Base-by-base conservation (phyloP, 768 basidiomycete species). In the Psilocybe tampanensis region DNA sequence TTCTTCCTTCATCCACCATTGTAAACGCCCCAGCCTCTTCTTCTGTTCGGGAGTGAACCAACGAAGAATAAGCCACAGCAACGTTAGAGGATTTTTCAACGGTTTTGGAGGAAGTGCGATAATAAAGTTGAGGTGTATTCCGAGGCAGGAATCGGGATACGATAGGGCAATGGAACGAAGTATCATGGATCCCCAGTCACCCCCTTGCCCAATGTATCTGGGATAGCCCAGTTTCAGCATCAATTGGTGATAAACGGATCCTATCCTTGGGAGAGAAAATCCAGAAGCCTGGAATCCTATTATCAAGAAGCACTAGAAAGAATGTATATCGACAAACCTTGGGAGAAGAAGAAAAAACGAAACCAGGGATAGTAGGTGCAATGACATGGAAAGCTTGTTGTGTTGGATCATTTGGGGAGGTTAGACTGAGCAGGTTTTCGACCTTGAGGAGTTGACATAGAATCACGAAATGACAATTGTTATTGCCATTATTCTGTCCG, bases 21-120 rank as follows among this genome's bases (percentile, higher is more conserved):
- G 54, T 54, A 70, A 64, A 8, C 68, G 64, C 24, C 57, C 66
- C 4, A 73, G 33, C 2, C 68, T 68, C 9, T 66, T 65, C 44
- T 72, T 70, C 51, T 77, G 76, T 7, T 64, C 62, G 1, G 70
- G 41, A 1, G 70, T 72, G 54, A 73, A 72, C 36, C 70, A 71
- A 18, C 70, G 64, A 23, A 70, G 26, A 47, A 67, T 60, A 39
- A 70, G 62, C 60, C 61, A 65, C 23, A 73, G 53, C 23, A 69
- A 59, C 2, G 57, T 68, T 7, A 65, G 50, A 12, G 66, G 68
- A 45, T 66, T 62, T 26, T 63, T 59, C 26, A 58, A 34, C 8
- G 64, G 64, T 17, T 66, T 64, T 2, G 72, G 70, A 3, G 67
- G 66, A 2, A 63, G 54, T 13, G 61, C 59, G 24, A 67, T 49